phyloP scores from a whole-genome alignment of 2,329 filamentous ascomycete genomes.

The Diaporthe helianthi region DNA sequence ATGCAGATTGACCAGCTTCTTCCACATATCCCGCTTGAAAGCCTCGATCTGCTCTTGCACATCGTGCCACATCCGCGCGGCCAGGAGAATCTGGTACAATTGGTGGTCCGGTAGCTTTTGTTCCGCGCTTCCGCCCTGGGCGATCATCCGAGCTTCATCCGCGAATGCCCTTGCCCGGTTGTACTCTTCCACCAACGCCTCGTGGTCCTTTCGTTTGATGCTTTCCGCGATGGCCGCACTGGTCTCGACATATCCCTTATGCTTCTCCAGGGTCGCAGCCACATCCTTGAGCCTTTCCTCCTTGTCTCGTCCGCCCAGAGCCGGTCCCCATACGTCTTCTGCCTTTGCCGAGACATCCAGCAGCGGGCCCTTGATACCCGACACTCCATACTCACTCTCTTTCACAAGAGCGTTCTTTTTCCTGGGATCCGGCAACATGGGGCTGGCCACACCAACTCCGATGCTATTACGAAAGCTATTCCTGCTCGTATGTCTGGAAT shows the following conservation, averaged over 20 bases:
- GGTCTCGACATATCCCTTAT: slow-evolving; percentile 83
- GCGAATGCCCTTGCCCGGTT: slow-evolving; percentile 81
- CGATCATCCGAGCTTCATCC: slow-evolving; percentile 76
- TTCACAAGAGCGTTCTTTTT: slow-evolving; percentile 92
- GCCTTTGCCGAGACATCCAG: slow-evolving; percentile 92
- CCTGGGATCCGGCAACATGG: slow-evolving; percentile 59
- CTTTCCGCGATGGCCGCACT: slow-evolving; percentile 79
- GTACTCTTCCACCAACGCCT: slow-evolving; percentile 86
- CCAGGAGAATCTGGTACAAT: slow-evolving; percentile 85
- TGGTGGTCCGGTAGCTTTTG: slow-evolving; percentile 74
- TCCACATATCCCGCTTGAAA: slow-evolving; percentile 92
- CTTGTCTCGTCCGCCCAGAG: slow-evolving; percentile 87
- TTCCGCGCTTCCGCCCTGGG: slow-evolving; percentile 59
- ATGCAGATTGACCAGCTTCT: slow-evolving; percentile 75
- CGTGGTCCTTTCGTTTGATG: slow-evolving; percentile 91
- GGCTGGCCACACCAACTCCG: slow-evolving; percentile 46
- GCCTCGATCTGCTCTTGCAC: slow-evolving; percentile 84
- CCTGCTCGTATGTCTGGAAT: slow-evolving; percentile 73
- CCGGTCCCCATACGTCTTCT: slow-evolving; percentile 96
- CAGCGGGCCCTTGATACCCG: slow-evolving; percentile 86
- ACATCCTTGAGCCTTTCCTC: slow-evolving; percentile 86
- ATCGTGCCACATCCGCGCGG: slow-evolving; percentile 93
- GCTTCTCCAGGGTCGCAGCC: slow-evolving; percentile 76
- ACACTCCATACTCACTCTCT: slow-evolving; percentile 89
- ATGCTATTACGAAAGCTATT: slow-evolving; percentile 65